Evolutionary conservation across 2,329 filamentous ascomycete species (phyloP).

Genomic region (Sclerotinia nivalis): DNA sequence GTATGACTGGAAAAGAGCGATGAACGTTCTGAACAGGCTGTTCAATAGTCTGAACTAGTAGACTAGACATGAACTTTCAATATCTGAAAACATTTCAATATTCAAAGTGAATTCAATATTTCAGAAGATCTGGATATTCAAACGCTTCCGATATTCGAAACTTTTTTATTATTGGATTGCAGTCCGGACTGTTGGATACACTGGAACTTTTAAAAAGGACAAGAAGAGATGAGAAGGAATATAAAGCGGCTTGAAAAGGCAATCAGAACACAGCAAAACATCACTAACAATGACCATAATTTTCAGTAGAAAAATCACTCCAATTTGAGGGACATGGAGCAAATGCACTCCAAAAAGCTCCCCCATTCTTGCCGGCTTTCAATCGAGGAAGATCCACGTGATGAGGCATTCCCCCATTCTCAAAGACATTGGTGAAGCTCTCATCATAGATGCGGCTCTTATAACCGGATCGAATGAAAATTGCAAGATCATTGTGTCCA

Average conservation of each 20-base stretch:
- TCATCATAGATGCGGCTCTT: conserved; percentile 76
- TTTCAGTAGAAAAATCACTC: conserved; percentile 71
- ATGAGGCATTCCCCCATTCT: conserved; percentile 63
- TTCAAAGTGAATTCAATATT: neutral
- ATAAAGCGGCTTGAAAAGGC: neutral
- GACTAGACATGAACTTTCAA: no score
- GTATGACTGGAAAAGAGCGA: neutral
- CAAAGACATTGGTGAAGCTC: conserved; percentile 74
- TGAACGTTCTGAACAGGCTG: no score
- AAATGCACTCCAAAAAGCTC: conserved; percentile 92
- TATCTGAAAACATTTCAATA: no score
- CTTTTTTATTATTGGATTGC: no score
- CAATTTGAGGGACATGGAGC: conserved; percentile 73
- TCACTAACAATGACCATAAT: conserved; percentile 64
- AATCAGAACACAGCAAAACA: neutral
- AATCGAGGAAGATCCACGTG: conserved; percentile 83
- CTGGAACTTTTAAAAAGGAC: no score
- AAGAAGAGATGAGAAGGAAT: conserved; percentile 1
- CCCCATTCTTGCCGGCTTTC: conserved; percentile 69
- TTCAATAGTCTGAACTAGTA: no score
- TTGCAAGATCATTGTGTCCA: conserved; percentile 86
- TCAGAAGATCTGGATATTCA: neutral
- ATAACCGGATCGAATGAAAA: conserved; percentile 65
- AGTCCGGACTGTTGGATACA: no score
- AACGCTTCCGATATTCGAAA: no score